These are phyloP conservation scores for Rhododendron simsii DNA, from an alignment of 148 eudicot species.

Conservation along the genomic window DNA sequence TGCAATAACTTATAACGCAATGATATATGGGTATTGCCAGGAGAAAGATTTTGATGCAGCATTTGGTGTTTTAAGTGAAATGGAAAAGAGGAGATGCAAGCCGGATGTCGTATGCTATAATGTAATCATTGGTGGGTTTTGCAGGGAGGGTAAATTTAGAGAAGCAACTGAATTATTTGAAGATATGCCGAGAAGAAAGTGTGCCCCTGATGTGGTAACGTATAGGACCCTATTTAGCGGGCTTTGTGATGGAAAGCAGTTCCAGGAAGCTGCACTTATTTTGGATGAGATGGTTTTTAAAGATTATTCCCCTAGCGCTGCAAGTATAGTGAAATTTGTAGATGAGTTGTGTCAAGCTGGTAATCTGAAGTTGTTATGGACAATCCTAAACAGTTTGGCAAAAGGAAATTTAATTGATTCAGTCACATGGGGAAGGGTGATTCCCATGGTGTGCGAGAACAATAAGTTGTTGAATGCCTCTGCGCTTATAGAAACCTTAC, in stretches of 20 bases:
- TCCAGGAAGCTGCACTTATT: conserved; percentile 46
- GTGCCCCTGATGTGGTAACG: conserved; percentile 63
- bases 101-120: conserved; percentile 65
- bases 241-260: conserved; percentile 38
- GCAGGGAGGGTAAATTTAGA: conserved; percentile 36
- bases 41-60: conserved; percentile 54
- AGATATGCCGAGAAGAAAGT: conserved; percentile 64
- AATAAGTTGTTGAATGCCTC: conserved; percentile 12
- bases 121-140: conserved; percentile 39
- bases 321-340: conserved; percentile 30
- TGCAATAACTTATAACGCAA: conserved; percentile 54
- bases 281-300: conserved; percentile 86
- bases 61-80: conserved; percentile 37
- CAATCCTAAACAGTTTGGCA: conserved; percentile 37
- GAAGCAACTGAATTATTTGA: conserved; percentile 56
- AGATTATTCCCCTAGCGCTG: conserved; percentile 51
- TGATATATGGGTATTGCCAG: conserved; percentile 52
- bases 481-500: conserved; percentile 31
- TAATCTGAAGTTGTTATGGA: conserved; percentile 31
- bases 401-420: conserved; percentile 41
- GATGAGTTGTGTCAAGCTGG: conserved; percentile 30
- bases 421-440: conserved; percentile 43
- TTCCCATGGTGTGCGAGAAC: conserved; percentile 28
- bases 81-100: conserved; percentile 41
- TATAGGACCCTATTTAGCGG: conserved; percentile 58